phyloP scores from a whole-genome alignment of 1,139 yeast species.

The Kodamaea ohmeri region DNA sequence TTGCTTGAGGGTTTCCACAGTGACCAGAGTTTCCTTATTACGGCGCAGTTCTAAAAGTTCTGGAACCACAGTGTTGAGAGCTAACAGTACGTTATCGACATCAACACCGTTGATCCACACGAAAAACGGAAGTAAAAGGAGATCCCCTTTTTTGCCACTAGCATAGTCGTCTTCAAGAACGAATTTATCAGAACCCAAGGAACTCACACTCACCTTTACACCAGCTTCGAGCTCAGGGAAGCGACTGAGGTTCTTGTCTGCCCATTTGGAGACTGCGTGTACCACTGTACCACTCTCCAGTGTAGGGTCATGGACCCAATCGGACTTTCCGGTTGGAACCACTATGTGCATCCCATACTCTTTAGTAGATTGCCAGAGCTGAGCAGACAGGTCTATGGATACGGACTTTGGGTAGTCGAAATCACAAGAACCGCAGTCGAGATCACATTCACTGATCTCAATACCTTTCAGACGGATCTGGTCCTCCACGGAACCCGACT shows the following conservation, averaged over 20 bases:
- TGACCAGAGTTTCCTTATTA: slow-evolving; percentile 10
- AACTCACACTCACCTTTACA: slow-evolving; percentile 53
- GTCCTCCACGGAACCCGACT: slow-evolving; percentile 3
- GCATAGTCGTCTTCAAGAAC: slow-evolving; percentile 42
- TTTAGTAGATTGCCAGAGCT: slow-evolving; percentile 69
- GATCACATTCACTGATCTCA: slow-evolving; percentile 42
- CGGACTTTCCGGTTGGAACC: slow-evolving; percentile 78
- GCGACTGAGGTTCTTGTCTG: slow-evolving; percentile 21
- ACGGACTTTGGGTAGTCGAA: slow-evolving; percentile 57
- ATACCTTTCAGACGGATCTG: slow-evolving; percentile 30
- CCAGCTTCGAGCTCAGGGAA: slow-evolving; percentile 18
- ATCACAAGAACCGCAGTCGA: slow-evolving; percentile 50
- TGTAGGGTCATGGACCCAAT: slow-evolving; percentile 80
- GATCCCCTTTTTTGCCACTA: slow-evolving; percentile 47
- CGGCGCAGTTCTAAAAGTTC: slow-evolving; percentile 22
- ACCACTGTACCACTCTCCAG: slow-evolving; percentile 54
- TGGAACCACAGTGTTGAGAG: slow-evolving; percentile 49
- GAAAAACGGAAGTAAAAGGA: slow-evolving; percentile 74
- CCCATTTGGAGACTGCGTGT: slow-evolving; percentile 49
- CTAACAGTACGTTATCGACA: slow-evolving; percentile 39
- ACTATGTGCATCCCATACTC: slow-evolving; percentile 70
- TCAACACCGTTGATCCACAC: slow-evolving; percentile 62
- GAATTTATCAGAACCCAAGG: slow-evolving; percentile 40
- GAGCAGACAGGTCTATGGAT: slow-evolving; percentile 44
- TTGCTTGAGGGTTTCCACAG: slow-evolving; percentile 12